phyloP scores from a whole-genome alignment of 345 rosid genomes.

The Salix exigua region DNA sequence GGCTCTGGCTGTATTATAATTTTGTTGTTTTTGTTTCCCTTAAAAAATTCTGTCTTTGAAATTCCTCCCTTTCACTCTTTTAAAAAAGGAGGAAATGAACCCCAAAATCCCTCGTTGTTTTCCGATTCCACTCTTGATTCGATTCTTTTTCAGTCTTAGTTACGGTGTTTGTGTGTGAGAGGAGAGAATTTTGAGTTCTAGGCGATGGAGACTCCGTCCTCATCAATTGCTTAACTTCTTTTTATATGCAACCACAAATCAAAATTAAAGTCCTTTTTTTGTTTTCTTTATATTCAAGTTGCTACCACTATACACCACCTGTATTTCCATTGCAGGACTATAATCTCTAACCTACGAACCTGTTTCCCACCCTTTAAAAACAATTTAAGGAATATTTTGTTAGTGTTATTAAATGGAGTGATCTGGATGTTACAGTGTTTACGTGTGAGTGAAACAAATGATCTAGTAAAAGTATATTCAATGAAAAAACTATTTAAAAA shows the following conservation, averaged over 20 bases:
- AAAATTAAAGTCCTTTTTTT: neutral
- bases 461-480: too few species aligned
- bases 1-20: neutral
- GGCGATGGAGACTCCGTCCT: constrained; percentile 37
- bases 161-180: constrained; percentile 12
- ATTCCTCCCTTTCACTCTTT: neutral
- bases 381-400: too few species aligned
- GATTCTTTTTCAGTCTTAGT: constrained; percentile 25
- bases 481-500: too few species aligned
- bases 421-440: too few species aligned
- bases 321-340: constrained; percentile 13
- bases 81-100: constrained; percentile 12
- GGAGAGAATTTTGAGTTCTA: constrained; percentile 27
- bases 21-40: neutral
- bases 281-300: neutral
- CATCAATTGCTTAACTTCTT: constrained; percentile 25
- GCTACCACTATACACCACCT: neutral
- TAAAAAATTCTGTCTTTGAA: constrained; percentile 6
- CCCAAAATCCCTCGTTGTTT: constrained; percentile 32
- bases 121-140: constrained; percentile 32
- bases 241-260: constrained; percentile 17
- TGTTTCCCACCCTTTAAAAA: neutral
- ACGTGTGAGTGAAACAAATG: too few species aligned
- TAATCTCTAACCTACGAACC: constrained; percentile 25
- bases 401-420: too few species aligned